phyloP scores from a whole-genome alignment of 1,284 basidiomycete genomes.

The Irpex sp. region DNA sequence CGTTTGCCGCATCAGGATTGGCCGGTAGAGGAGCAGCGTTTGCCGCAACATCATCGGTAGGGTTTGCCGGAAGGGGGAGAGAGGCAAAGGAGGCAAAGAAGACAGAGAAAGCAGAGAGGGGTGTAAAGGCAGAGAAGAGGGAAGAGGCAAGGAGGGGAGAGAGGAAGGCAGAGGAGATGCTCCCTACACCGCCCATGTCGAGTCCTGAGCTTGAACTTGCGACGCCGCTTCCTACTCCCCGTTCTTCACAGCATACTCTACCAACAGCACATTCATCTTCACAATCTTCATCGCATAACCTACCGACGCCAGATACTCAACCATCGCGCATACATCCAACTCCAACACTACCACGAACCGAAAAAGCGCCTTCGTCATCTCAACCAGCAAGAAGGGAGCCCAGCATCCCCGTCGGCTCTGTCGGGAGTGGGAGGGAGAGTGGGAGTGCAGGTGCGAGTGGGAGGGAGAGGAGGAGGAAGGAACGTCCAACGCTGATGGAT shows the following conservation, averaged over 20 bases:
- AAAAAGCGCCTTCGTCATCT: not conserved
- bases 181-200: not conserved
- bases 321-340: too few species aligned
- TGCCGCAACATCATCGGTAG: too few species aligned
- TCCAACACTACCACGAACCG: too few species aligned
- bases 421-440: not conserved
- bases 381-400: not conserved
- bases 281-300: too few species aligned
- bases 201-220: not conserved
- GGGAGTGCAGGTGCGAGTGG: too few species aligned
- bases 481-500: constrained; percentile 12
- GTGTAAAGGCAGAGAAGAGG: not conserved
- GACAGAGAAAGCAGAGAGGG: not conserved
- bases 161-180: not conserved
- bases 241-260: too few species aligned
- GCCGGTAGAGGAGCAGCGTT: too few species aligned
- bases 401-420: not conserved
- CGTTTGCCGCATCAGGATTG: too few species aligned
- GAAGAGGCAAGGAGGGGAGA: too few species aligned
- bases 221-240: not conserved
- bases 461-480: not conserved
- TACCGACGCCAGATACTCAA: too few species aligned
- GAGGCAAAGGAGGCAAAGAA: not conserved
- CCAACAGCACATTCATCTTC: too few species aligned
- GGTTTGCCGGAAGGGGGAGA: too few species aligned